These are phyloP conservation scores for Ulota crispa DNA, from an alignment of 225 moss, liverwort and hornwort genomes.

Conservation along the genomic window DNA sequence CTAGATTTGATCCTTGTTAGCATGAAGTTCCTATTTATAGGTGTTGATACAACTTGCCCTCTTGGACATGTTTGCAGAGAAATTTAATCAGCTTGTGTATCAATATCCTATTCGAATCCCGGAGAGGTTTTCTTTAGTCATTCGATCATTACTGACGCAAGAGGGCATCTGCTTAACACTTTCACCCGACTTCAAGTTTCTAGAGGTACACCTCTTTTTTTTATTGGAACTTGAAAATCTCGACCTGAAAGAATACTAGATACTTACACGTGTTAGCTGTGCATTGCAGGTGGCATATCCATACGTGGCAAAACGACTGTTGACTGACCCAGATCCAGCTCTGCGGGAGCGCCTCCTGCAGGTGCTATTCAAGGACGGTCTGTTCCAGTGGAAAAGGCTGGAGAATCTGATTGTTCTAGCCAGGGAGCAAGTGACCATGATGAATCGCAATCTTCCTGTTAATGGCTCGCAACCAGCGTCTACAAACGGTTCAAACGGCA, in stretches of 20 bases:
- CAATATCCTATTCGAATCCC: constrained; percentile 99
- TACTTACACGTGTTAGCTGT: background rate
- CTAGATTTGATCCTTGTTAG: background rate
- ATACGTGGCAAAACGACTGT: constrained; percentile 96
- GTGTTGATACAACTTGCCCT: background rate
- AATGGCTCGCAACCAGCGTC: constrained; percentile 33
- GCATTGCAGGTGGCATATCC: constrained; percentile 89
- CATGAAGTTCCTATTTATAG: background rate
- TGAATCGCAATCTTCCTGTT: constrained; percentile 77
- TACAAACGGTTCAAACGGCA: constrained; percentile 43
- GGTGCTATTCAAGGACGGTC: constrained; percentile 92
- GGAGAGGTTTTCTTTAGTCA: constrained; percentile 95
- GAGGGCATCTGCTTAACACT: constrained; percentile 94
- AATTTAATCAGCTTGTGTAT: constrained; percentile 94
- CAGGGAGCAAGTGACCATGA: constrained; percentile 90
- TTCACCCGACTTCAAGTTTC: constrained; percentile 97
- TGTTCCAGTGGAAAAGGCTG: constrained; percentile 94
- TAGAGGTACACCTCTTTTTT: constrained; percentile 57
- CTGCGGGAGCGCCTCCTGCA: constrained; percentile 91
- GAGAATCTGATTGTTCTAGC: constrained; percentile 92
- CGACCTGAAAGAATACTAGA: background rate
- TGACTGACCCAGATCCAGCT: constrained; percentile 99
- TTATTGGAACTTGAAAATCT: background rate
- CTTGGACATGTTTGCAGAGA: constrained; percentile 50
- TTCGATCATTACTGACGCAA: constrained; percentile 95